A percentile compares a stretch with the other conserved stretches of the same genome.
These are phyloP conservation scores for Afroboletus lepidellus DNA, from an alignment of 1,284 basidiomycete genomes.

Conservation along the genomic window DNA sequence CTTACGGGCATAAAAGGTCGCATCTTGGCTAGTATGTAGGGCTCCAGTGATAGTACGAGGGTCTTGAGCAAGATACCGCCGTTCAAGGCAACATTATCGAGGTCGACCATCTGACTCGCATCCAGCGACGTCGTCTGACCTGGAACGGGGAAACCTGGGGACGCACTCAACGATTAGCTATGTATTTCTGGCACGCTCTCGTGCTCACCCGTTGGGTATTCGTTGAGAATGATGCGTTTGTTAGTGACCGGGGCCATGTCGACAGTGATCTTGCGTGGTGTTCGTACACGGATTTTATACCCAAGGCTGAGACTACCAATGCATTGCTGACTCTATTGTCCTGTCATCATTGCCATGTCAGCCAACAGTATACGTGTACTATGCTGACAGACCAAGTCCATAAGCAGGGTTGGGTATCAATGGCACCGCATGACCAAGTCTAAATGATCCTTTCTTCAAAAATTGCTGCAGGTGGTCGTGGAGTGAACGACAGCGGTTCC, in stretches of 20 bases:
- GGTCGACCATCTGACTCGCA: slow-evolving; percentile 13
- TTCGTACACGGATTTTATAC: not conserved
- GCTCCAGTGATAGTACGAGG: slow-evolving; percentile 16
- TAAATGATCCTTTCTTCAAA: no score
- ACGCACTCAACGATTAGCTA: not conserved
- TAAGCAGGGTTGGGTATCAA: no score
- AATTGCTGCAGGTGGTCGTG: no score
- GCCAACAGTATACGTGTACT: no score
- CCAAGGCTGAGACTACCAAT: not conserved
- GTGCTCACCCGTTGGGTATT: slow-evolving; percentile 5
- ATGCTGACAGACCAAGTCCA: no score
- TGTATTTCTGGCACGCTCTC: no score
- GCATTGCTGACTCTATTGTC: no score
- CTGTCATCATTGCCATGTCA: no score
- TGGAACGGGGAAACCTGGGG: slow-evolving; percentile 5
- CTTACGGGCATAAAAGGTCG: not conserved
- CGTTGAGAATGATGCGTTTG: slow-evolving; percentile 11
- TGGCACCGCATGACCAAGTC: no score
- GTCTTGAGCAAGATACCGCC: slow-evolving; percentile 20
- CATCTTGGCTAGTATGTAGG: slow-evolving; percentile 8
- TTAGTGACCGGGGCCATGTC: slow-evolving; percentile 13
- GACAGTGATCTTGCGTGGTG: not conserved
- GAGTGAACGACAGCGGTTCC: no score
- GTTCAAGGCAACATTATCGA: slow-evolving; percentile 12
- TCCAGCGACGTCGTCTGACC: slow-evolving; percentile 17